Evolutionary conservation across 495 filamentous ascomycete species (phyloP).

Genomic region (Jackrogersella minutella): DNA sequence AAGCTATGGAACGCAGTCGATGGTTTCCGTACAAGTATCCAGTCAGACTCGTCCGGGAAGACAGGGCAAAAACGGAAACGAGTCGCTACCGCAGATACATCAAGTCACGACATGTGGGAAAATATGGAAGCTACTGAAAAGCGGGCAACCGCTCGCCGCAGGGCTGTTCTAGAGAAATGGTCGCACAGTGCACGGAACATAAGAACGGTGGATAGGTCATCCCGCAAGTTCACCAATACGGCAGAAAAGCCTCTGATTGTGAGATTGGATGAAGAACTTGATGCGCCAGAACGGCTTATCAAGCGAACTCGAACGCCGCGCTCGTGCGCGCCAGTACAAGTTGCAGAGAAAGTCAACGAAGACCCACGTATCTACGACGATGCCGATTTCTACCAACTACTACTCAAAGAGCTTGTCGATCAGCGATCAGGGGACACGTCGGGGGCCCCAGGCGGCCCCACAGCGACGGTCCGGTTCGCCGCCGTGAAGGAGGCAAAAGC

Average conservation of each 20-base stretch:
- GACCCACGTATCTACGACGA: constrained; percentile 81
- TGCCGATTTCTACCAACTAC: constrained; percentile 83
- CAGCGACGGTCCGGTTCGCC: constrained; percentile 61
- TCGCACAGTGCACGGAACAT: constrained; percentile 62
- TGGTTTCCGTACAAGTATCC: constrained; percentile 67
- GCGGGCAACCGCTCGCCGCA: constrained; percentile 58
- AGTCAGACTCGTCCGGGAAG: constrained; percentile 48
- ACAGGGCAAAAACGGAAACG: constrained; percentile 66
- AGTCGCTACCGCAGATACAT: constrained; percentile 57
- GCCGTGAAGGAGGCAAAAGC: constrained; percentile 83
- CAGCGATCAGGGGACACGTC: constrained; percentile 72
- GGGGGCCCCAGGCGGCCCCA: constrained; percentile 51
- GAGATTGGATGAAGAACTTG: constrained; percentile 77
- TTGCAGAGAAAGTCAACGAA: constrained; percentile 59
- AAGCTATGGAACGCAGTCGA: constrained; percentile 87
- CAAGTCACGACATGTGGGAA: constrained; percentile 72
- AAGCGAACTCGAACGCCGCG: constrained; percentile 70
- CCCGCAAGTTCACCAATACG: constrained; percentile 38
- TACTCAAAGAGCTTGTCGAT: constrained; percentile 88
- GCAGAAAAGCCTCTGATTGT: constrained; percentile 68
- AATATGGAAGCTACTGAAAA: constrained; percentile 73
- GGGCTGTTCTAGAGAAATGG: constrained; percentile 72
- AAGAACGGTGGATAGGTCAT: constrained; percentile 45
- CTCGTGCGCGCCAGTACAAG: constrained; percentile 75
- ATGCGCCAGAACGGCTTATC: constrained; percentile 71